Percentiles rank a stretch among this genome's conserved stretches.
phyloP scores from a whole-genome alignment of 1,284 basidiomycete species.

The Rhizoctonia solani region DNA sequence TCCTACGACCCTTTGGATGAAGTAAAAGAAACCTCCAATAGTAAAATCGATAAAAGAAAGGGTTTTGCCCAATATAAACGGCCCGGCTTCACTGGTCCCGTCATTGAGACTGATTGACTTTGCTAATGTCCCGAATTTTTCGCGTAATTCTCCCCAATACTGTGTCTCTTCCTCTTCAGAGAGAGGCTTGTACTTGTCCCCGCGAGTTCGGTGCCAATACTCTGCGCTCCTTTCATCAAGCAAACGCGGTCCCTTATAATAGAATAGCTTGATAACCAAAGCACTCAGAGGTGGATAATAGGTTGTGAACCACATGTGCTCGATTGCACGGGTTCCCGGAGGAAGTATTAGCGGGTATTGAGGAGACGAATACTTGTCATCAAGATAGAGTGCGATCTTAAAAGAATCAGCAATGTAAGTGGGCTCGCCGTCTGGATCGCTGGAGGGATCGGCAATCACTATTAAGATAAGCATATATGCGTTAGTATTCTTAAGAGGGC shows the following conservation, averaged over 20 bases:
- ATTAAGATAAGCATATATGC: no score
- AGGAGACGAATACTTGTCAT: slow-evolving; percentile 27
- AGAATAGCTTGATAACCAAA: neutral
- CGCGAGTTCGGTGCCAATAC: slow-evolving; percentile 14
- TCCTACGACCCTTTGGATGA: neutral
- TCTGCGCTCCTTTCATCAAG: slow-evolving; percentile 35
- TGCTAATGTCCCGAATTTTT: neutral
- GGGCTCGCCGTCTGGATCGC: slow-evolving; percentile 17
- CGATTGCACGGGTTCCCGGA: slow-evolving; percentile 26
- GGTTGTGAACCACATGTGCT: slow-evolving; percentile 15
- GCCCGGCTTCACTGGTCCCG: neutral
- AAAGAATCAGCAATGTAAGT: slow-evolving; percentile 34
- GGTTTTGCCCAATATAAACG: slow-evolving; percentile 7
- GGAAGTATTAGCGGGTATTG: slow-evolving; percentile 21
- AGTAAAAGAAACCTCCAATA: slow-evolving; percentile 1
- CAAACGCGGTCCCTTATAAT: slow-evolving; percentile 6
- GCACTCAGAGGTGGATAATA: neutral
- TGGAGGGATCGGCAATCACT: slow-evolving; percentile 31
- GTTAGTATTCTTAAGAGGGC: no score
- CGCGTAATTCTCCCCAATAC: slow-evolving; percentile 1
- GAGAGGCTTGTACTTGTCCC: neutral
- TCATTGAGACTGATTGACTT: neutral
- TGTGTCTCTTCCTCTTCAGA: neutral
- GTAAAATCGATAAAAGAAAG: slow-evolving; percentile 12
- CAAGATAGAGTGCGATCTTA: slow-evolving; percentile 35